A percentile compares a stretch with the other conserved stretches of the same genome.
phyloP scores from a whole-genome alignment of 192 early-diverging fungal species.

The Gryganskiella cystojenkinii region DNA sequence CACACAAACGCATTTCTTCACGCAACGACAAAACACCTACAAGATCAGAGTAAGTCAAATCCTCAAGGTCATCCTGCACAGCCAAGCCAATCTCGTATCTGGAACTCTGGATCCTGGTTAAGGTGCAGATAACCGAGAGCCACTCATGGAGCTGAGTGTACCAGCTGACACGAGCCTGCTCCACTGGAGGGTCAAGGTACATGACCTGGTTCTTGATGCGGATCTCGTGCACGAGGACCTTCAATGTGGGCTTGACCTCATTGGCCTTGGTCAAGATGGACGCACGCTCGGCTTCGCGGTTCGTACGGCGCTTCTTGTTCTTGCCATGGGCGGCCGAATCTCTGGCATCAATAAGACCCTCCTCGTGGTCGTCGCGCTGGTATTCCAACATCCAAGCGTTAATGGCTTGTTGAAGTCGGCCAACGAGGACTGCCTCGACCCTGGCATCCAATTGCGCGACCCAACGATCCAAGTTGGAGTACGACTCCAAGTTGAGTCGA shows the following conservation, averaged over 20 bases:
- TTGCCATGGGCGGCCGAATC: conserved; percentile 58
- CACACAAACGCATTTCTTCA: too few species aligned
- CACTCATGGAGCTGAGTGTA: conserved; percentile 92
- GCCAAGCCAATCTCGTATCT: conserved; percentile 88
- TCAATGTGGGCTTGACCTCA: conserved; percentile 72
- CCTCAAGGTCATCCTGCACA: conserved; percentile 66
- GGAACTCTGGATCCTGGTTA: conserved; percentile 87
- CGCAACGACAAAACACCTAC: conserved; percentile 25
- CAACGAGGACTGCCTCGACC: conserved; percentile 80
- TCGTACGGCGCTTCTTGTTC: conserved; percentile 50
- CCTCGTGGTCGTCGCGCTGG: conserved; percentile 59
- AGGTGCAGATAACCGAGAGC: conserved; percentile 88
- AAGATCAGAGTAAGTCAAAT: conserved; percentile 74
- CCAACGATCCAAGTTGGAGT: conserved; percentile 94
- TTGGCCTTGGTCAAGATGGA: conserved; percentile 36
- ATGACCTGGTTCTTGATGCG: conserved; percentile 95
- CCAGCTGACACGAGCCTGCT: conserved; percentile 92
- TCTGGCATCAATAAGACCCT: conserved; percentile 54
- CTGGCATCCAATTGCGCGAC: conserved; percentile 82
- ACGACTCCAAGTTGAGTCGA: conserved; percentile 92
- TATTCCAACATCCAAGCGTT: conserved; percentile 80
- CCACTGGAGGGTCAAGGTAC: conserved; percentile 95
- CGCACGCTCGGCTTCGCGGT: conserved; percentile 48
- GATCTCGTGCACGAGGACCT: conserved; percentile 86
- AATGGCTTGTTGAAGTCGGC: conserved; percentile 82